These are phyloP conservation scores for Mycena indigotica DNA, from an alignment of 768 basidiomycete species.

Conservation along the genomic window DNA sequence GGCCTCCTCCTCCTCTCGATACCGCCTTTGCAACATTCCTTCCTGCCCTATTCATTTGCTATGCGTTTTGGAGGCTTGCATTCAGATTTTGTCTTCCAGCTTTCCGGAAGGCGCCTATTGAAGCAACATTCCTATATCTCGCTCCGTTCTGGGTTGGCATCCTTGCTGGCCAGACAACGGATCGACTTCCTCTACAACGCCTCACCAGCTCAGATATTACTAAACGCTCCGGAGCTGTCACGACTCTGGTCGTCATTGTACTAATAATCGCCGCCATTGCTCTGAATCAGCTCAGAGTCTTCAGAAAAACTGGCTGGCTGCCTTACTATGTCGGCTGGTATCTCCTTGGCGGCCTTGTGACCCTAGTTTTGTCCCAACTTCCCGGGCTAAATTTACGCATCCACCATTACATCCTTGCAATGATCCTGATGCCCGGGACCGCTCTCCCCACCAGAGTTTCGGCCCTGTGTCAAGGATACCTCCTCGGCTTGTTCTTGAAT, in stretches of 20 bases:
- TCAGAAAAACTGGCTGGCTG: conserved; percentile 84
- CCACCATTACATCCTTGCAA: conserved; percentile 82
- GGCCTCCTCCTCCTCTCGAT: conserved; percentile 67
- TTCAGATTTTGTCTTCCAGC: conserved; percentile 74
- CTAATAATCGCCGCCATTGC: conserved; percentile 60
- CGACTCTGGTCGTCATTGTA: conserved; percentile 67
- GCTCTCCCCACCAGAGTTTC: conserved; percentile 81
- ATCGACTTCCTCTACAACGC: conserved; percentile 74
- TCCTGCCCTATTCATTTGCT: conserved; percentile 74
- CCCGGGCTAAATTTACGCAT: conserved; percentile 71
- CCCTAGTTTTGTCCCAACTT: conserved; percentile 65
- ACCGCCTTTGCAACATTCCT: conserved; percentile 78
- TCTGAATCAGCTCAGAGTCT: conserved; percentile 78
- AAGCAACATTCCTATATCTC: conserved; percentile 73
- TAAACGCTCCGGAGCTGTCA: conserved; percentile 66
- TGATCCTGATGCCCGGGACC: conserved; percentile 74
- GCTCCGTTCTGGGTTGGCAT: conserved; percentile 79
- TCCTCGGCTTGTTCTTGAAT: conserved; percentile 82
- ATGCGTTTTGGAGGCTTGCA: conserved; percentile 77
- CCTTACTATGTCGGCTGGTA: conserved; percentile 79
- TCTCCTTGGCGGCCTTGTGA: conserved; percentile 62
- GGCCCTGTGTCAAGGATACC: conserved; percentile 78
- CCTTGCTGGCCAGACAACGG: conserved; percentile 70
- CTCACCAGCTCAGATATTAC: conserved; percentile 71
- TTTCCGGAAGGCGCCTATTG: conserved; percentile 69